Percentiles rank a stretch among this genome's conserved stretches.
These are phyloP conservation scores for Pseudogymnoascus sp. DNA, from an alignment of 2,329 filamentous ascomycete species.

Conservation along the genomic window DNA sequence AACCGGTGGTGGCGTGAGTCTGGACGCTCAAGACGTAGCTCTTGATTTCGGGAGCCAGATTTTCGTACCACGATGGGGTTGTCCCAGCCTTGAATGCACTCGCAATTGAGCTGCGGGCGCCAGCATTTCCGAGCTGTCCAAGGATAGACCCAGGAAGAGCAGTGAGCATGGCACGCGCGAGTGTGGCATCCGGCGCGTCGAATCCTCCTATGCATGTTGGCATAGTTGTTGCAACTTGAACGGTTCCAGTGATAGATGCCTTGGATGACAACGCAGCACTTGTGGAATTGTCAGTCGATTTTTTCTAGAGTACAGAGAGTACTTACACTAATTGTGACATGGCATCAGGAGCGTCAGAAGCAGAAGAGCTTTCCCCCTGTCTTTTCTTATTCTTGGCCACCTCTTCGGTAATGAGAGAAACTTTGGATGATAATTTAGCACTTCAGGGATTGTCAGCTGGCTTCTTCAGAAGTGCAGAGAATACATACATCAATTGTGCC, in stretches of 20 bases:
- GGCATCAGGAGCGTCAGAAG: background rate
- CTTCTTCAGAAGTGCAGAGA: background rate
- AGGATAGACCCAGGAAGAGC: background rate
- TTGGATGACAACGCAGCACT: background rate
- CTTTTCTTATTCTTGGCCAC: background rate
- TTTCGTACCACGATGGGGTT: background rate
- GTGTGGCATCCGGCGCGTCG: background rate
- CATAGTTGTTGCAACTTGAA: background rate
- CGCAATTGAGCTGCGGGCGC: background rate
- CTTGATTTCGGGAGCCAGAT: background rate
- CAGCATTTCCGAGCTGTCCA: background rate
- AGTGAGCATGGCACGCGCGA: background rate
- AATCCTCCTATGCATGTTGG: background rate
- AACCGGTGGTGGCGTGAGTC: background rate
- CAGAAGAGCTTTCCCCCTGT: background rate
- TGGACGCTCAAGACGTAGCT: background rate
- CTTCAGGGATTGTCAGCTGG: background rate
- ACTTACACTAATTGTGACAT: background rate
- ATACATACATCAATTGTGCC: background rate
- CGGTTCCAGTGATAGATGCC: background rate
- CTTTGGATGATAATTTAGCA: background rate
- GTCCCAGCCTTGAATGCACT: background rate
- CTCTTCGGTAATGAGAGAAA: background rate
- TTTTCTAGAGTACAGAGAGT: background rate
- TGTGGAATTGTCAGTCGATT: background rate